Percentiles rank a stretch among this genome's conserved stretches.
Conservation (phyloP, 306 rosid genomes). For the Myrica gale region DNA sequence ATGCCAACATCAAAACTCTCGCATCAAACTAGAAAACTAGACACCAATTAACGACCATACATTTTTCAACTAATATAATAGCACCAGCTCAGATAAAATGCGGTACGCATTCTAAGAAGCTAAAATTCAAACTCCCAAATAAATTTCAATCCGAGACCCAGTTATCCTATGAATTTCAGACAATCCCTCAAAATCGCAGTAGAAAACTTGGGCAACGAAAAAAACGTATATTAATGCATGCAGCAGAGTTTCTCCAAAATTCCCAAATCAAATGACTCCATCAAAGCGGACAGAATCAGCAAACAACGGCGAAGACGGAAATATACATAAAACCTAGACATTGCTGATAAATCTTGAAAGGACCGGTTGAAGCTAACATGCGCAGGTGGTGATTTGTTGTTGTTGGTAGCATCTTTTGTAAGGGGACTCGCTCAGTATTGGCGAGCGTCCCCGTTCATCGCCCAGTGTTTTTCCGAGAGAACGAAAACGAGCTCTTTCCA, state of each 20-base stretch:
- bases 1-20: not conserved
- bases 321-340: slow-evolving; percentile 37
- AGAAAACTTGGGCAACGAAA: too few relatives aligned
- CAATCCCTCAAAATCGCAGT: not conserved
- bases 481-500: too few relatives aligned
- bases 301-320: not conserved
- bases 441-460: not conserved
- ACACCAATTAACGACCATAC: not conserved
- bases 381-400: slow-evolving; percentile 21
- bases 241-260: not conserved
- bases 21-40: not conserved
- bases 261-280: not conserved
- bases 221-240: too few relatives aligned
- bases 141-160: not conserved
- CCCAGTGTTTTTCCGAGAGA: slow-evolving; percentile 12
- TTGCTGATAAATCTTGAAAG: slow-evolving; percentile 33
- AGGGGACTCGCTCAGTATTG: slow-evolving; percentile 8
- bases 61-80: not conserved
- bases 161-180: not conserved
- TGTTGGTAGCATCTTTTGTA: slow-evolving; percentile 35
- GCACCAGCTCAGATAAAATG: not conserved
- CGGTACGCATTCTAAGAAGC: not conserved
- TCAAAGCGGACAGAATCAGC: not conserved
- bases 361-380: slow-evolving; percentile 20
- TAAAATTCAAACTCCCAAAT: not conserved